Evolutionary conservation across 2,329 filamentous ascomycete species (phyloP).

Genomic region (Colletotrichum aenigma): DNA sequence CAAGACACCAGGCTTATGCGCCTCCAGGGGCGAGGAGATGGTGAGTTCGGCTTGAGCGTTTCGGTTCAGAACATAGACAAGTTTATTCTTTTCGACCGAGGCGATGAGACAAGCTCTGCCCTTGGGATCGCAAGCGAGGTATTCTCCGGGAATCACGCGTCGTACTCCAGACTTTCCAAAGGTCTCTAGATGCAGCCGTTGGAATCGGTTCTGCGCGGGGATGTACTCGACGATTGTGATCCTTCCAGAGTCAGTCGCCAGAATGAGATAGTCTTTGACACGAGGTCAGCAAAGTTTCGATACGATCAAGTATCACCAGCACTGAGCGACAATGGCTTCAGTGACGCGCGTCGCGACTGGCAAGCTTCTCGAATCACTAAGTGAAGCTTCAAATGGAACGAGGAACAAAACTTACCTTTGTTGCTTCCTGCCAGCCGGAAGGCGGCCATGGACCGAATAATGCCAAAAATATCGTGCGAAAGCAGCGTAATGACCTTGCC

Average conservation of each 20-base stretch:
- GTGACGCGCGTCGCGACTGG: conserved; percentile 4
- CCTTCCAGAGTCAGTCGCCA: conserved; percentile 93
- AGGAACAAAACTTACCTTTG: conserved; percentile 76
- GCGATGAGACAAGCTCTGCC: conserved; percentile 94
- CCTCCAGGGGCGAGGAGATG: conserved; percentile 96
- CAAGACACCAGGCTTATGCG: conserved; percentile 89
- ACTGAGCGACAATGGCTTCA: not conserved
- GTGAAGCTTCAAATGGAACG: conserved; percentile 55
- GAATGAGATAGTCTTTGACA: conserved; percentile 86
- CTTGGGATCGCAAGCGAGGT: conserved; percentile 93
- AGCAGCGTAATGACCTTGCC: conserved; percentile 86
- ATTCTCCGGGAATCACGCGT: conserved; percentile 93
- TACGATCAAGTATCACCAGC: conserved; percentile 3
- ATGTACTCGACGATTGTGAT: conserved; percentile 94
- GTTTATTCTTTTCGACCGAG: conserved; percentile 97
- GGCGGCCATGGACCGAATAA: conserved; percentile 85
- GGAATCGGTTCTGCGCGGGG: conserved; percentile 84
- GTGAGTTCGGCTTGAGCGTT: conserved; percentile 94
- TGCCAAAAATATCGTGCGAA: conserved; percentile 94
- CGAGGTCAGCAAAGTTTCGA: conserved; percentile 18
- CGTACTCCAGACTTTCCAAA: conserved; percentile 97
- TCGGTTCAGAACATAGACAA: conserved; percentile 97
- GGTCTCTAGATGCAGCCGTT: conserved; percentile 91
- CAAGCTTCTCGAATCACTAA: conserved; percentile 63
- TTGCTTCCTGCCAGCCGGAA: conserved; percentile 92